Conservation (phyloP, 2,329 filamentous ascomycete species). For the Penicillium glabrum region DNA sequence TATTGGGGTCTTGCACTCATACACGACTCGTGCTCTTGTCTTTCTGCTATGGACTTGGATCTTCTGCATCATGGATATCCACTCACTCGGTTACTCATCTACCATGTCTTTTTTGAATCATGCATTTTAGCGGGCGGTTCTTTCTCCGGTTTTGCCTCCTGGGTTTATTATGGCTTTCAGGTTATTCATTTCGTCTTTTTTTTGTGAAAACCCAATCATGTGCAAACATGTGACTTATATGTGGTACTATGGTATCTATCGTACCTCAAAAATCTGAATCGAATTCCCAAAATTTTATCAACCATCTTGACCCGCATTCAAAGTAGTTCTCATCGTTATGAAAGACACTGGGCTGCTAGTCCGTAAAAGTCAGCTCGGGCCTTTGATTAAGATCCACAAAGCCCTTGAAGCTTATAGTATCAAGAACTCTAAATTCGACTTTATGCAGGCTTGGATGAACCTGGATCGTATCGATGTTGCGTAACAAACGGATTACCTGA, state of each 20-base stretch:
- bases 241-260: too few species aligned
- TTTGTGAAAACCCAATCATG: neutral
- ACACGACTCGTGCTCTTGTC: neutral
- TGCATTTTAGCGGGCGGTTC: conserved; percentile 2
- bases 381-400: too few species aligned
- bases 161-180: neutral
- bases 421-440: too few species aligned
- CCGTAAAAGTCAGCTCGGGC: too few species aligned
- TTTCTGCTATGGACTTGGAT: neutral
- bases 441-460: neutral
- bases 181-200: neutral
- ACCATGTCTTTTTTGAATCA: neutral
- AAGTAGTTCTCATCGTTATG: too few species aligned
- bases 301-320: too few species aligned
- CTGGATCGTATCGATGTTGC: neutral
- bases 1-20: neutral
- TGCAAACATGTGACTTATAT: too few species aligned
- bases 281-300: too few species aligned
- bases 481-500: neutral
- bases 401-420: too few species aligned
- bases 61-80: neutral
- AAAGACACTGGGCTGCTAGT: too few species aligned
- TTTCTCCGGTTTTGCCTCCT: neutral
- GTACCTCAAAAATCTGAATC: too few species aligned
- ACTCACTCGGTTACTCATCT: neutral